Evolutionary conservation across 345 rosid genomes (phyloP).

Genomic region (Citrus unshiu): DNA sequence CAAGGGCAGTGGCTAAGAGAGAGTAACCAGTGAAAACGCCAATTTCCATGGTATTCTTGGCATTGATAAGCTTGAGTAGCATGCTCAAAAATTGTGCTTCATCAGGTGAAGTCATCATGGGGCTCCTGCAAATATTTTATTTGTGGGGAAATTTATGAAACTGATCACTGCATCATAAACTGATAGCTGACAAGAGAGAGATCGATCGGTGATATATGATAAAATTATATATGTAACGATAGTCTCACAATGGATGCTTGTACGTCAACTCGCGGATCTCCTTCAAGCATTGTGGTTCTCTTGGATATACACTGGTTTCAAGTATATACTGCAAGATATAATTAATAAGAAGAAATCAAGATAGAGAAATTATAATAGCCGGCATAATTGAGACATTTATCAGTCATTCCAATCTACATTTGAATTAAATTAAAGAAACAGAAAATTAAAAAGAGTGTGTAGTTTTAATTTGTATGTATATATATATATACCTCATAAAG

Average conservation of each 20-base stretch:
- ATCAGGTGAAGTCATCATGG: constrained; percentile 89
- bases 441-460: not conserved
- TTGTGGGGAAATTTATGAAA: not conserved
- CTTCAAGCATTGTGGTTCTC: constrained; percentile 88
- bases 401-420: not conserved
- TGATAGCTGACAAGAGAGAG: not conserved
- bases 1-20: constrained; percentile 95
- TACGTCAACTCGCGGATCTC: constrained; percentile 90
- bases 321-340: constrained; percentile 59
- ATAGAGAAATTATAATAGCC: not conserved
- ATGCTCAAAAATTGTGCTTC: constrained; percentile 89
- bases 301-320: constrained; percentile 92
- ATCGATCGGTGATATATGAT: not conserved
- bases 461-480: too few relatives aligned
- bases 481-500: not conserved
- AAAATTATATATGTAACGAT: not conserved
- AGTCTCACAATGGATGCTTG: constrained; percentile 68
- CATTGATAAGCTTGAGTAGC: constrained; percentile 50
- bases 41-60: constrained; percentile 75
- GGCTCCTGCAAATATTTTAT: constrained; percentile 46
- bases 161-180: not conserved
- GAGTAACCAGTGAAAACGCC: constrained; percentile 98
- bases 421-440: not conserved
- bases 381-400: too few relatives aligned
- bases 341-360: not conserved